A percentile compares a stretch with the other conserved stretches of the same genome.
Conservation (phyloP, 2,329 filamentous ascomycete genomes). For the Fusarium sp. region DNA sequence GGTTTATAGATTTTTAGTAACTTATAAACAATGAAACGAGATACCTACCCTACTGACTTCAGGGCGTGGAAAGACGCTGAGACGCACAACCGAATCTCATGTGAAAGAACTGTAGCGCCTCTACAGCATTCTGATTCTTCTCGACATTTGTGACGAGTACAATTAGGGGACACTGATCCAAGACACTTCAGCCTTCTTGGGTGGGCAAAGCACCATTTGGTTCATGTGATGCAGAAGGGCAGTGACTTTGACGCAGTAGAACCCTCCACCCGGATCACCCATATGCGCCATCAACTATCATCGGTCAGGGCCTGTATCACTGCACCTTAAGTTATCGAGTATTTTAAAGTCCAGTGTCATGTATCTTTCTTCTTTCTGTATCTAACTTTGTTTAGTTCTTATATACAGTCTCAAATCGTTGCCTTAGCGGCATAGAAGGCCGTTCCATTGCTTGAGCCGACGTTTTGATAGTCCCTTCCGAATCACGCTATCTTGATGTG, state of each 20-base stretch:
- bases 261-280: too few relatives aligned
- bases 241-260: background rate
- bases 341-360: background rate
- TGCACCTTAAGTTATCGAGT: background rate
- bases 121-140: too few relatives aligned
- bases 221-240: background rate
- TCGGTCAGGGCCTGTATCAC: background rate
- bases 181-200: too few relatives aligned
- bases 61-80: background rate
- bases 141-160: rapidly evolving
- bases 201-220: background rate
- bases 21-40: background rate
- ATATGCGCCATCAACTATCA: too few relatives aligned
- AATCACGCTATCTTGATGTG: background rate
- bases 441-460: background rate
- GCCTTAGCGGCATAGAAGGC: background rate
- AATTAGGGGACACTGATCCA: rapidly evolving
- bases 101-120: background rate
- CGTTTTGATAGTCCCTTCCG: too few relatives aligned
- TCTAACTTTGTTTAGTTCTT: background rate
- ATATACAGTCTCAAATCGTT: background rate
- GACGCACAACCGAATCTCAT: background rate
- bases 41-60: background rate
- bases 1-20: background rate
- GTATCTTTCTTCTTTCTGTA: background rate